phyloP scores from a whole-genome alignment of 768 basidiomycete species.

The Crucibulum laeve region DNA sequence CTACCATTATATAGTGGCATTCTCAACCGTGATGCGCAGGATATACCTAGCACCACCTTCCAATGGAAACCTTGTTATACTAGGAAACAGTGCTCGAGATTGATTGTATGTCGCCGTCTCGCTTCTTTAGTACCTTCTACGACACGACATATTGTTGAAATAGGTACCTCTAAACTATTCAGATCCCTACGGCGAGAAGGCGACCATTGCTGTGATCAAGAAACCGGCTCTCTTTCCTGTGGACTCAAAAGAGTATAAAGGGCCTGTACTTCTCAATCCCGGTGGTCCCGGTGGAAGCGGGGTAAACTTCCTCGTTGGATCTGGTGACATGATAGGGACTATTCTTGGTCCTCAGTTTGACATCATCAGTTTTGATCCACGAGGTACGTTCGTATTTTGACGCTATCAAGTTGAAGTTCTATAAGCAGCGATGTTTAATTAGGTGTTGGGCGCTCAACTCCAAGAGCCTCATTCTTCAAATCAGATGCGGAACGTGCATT shows the following conservation, averaged over 20 bases:
- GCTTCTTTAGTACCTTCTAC: too few relatives aligned
- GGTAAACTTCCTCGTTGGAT: constrained; percentile 19
- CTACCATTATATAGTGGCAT: too few relatives aligned
- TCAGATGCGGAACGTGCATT: constrained; percentile 27
- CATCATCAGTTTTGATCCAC: constrained; percentile 41
- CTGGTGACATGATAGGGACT: constrained; percentile 18
- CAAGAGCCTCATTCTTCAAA: constrained; percentile 29
- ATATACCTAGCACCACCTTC: too few relatives aligned
- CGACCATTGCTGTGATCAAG: constrained; percentile 38
- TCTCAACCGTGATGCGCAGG: too few relatives aligned
- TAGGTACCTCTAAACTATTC: constrained; percentile 46
- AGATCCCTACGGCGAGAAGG: constrained; percentile 29
- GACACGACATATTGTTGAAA: too few relatives aligned
- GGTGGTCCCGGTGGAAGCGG: constrained; percentile 48
- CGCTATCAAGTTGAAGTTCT: neutral
- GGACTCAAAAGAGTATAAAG: constrained; percentile 28
- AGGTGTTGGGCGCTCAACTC: constrained; percentile 32
- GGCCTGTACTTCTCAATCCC: constrained; percentile 41
- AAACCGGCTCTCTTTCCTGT: constrained; percentile 26
- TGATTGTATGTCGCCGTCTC: too few relatives aligned
- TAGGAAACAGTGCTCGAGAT: too few relatives aligned
- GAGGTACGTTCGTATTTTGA: constrained; percentile 23
- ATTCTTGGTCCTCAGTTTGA: constrained; percentile 41
- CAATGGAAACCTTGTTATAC: too few relatives aligned
- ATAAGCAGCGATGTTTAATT: neutral